Conservation (phyloP, 768 basidiomycete species). For the Suillus sp. region DNA sequence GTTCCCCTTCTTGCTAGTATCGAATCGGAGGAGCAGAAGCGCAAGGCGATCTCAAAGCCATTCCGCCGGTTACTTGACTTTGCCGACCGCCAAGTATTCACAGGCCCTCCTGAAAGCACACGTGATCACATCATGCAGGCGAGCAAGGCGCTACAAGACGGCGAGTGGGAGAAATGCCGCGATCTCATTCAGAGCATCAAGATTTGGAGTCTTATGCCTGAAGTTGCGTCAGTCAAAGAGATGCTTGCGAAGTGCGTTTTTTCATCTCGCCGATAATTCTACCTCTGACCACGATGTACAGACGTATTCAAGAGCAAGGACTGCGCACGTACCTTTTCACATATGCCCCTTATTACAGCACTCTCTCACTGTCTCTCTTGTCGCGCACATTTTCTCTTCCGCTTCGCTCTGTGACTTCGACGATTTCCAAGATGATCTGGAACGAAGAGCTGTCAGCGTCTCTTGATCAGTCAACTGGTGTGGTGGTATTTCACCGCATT, state of each 20-base stretch:
- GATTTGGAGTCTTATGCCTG: slow-evolving; percentile 97
- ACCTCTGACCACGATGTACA: slow-evolving; percentile 32
- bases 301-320: slow-evolving; percentile 98
- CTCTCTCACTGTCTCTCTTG: slow-evolving; percentile 85
- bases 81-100: slow-evolving; percentile 96
- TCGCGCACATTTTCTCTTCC: slow-evolving; percentile 88
- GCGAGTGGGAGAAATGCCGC: slow-evolving; percentile 95
- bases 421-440: slow-evolving; percentile 83
- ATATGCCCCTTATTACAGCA: slow-evolving; percentile 83
- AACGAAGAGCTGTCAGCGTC: slow-evolving; percentile 93
- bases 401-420: slow-evolving; percentile 75
- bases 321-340: slow-evolving; percentile 97
- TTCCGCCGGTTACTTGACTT: slow-evolving; percentile 95
- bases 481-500: slow-evolving; percentile 91
- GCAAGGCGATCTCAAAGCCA: slow-evolving; percentile 93
- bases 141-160: slow-evolving; percentile 92
- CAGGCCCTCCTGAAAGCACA: slow-evolving; percentile 97
- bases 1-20: slow-evolving; percentile 93
- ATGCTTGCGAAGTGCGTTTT: slow-evolving; percentile 84
- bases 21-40: slow-evolving; percentile 90
- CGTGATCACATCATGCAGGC: slow-evolving; percentile 99
- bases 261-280: neutral
- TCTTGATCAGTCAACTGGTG: slow-evolving; percentile 86
- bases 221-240: slow-evolving; percentile 83
- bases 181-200: slow-evolving; percentile 96